Evolutionary conservation across 2,329 filamentous ascomycete genomes (phyloP), one percentile per base, ranked within the genome.

Genomic region (Elsinoe arachidis): DNA sequence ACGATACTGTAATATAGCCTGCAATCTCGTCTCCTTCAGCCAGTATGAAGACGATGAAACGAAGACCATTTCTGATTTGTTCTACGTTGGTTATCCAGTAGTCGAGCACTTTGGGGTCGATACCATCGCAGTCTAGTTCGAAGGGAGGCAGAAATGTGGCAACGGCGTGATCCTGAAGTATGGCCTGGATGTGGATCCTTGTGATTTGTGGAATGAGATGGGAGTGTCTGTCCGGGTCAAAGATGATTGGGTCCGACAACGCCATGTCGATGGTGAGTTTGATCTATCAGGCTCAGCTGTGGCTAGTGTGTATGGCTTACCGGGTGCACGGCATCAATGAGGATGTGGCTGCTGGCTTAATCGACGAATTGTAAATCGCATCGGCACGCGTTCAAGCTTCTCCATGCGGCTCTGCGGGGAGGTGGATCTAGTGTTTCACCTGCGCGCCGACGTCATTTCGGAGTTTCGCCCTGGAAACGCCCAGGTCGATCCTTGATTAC

Each of bases 111-210:
- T 80, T 80, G 3, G 5, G 10, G 38, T 59, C 57, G 1, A 49
- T 41, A 5, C 41, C 47, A 5, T 34, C 9, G 37, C 77, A 72
- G 65, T 80, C 74, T 49, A 76, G 76, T n/a, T 59, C 44, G 34
- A 85, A 70, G 0, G 82, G 82, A n/a, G 80, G 80, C 12, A 82
- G 72, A 65, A 85, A 85, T 3, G 76, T 80, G 23, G 79, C 79
- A 35, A 81, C 74, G 61, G 77, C 79, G 64, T 76, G 73, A 69
- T 82, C 81, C 59, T 76, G 71, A 3, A 77, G 78, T 65, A 86
- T 82, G 69, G 81, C 84, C 12, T 76, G 74, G 59, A 75, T 78
- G 62, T 85, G 82, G 21, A 85, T 73, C 47, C 76, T 74, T 35
- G 80, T 81, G 15, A 85, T 73, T 63, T 80, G 80, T 14, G 78